Percentiles rank a stretch among this genome's conserved stretches.
phyloP scores from a whole-genome alignment of 306 rosid species.

The Vicia sativa region DNA sequence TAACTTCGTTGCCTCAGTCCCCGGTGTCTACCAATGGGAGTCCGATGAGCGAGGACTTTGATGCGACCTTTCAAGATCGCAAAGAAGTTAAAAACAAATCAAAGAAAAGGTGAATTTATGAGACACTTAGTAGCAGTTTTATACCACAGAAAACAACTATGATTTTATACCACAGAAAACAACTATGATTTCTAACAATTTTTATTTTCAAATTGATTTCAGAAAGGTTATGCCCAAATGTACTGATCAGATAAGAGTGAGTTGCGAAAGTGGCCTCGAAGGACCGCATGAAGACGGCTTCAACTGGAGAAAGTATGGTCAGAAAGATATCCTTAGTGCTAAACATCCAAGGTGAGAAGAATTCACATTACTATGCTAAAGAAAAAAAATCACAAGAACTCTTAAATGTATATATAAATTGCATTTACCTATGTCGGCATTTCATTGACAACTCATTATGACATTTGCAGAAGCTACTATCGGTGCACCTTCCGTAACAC shows the following conservation, averaged over 20 bases:
- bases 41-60: constrained; percentile 56
- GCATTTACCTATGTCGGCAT: constrained; percentile 12
- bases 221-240: constrained; percentile 73
- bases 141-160: constrained; percentile 26
- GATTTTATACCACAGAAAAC: constrained; percentile 23
- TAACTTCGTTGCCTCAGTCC: constrained; percentile 48
- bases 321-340: constrained; percentile 86
- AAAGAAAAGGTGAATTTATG: constrained; percentile 70
- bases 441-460: constrained; percentile 35
- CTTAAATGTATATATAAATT: background rate
- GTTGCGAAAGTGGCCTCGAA: constrained; percentile 71
- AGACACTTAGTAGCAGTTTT: constrained; percentile 28
- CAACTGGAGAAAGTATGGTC: constrained; percentile 95
- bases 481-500: constrained; percentile 89
- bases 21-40: constrained; percentile 60
- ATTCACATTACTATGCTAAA: constrained; percentile 12
- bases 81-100: constrained; percentile 55
- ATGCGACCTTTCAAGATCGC: constrained; percentile 44
- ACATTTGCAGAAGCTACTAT: constrained; percentile 88
- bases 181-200: constrained; percentile 8
- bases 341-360: constrained; percentile 73
- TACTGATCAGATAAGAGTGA: constrained; percentile 68
- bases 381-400: constrained; percentile 26
- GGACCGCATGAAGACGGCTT: constrained; percentile 85
- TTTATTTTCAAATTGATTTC: constrained; percentile 37